A percentile compares a stretch with the other conserved stretches of the same genome.
These are phyloP conservation scores for Escovopsis weberi DNA, from an alignment of 2,329 filamentous ascomycete species.

Conservation along the genomic window DNA sequence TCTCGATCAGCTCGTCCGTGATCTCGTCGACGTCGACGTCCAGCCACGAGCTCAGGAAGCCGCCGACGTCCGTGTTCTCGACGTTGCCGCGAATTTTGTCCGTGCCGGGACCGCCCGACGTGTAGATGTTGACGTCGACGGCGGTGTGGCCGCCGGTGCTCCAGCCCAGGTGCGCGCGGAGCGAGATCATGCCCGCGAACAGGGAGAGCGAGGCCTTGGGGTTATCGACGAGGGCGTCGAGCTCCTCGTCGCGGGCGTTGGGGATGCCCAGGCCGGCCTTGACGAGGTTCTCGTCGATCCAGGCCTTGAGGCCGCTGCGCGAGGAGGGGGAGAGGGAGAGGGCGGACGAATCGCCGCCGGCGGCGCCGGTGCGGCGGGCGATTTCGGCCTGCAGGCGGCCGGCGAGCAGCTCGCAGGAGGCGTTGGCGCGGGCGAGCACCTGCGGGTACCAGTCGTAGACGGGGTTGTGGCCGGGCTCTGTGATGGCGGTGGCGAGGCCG, in stretches of 20 bases:
- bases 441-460: conserved; percentile 67
- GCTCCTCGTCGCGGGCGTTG: conserved; percentile 57
- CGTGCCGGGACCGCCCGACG: conserved; percentile 51
- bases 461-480: conserved; percentile 36
- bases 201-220: conserved; percentile 38
- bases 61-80: conserved; percentile 86
- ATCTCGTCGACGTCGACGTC: conserved; percentile 64
- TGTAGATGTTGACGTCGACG: conserved; percentile 94
- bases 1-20: conserved; percentile 57
- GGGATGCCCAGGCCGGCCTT: conserved; percentile 58
- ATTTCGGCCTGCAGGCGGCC: conserved; percentile 35
- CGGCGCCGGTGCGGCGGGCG: conserved; percentile 31
- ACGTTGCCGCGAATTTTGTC: conserved; percentile 65
- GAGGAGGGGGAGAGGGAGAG: conserved; percentile 12
- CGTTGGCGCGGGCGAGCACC: conserved; percentile 62
- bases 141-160: conserved; percentile 84
- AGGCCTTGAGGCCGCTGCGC: conserved; percentile 36
- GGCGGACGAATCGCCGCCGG: conserved; percentile 4
- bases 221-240: conserved; percentile 47
- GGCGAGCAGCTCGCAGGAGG: conserved; percentile 59
- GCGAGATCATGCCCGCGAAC: conserved; percentile 76
- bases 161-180: conserved; percentile 85
- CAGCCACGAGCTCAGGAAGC: conserved; percentile 67
- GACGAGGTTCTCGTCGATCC: conserved; percentile 55
- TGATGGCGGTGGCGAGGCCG: conserved; percentile 68